These are phyloP conservation scores for Nakazawaea populi DNA, from an alignment of 805 yeast genomes.

Conservation along the genomic window DNA sequence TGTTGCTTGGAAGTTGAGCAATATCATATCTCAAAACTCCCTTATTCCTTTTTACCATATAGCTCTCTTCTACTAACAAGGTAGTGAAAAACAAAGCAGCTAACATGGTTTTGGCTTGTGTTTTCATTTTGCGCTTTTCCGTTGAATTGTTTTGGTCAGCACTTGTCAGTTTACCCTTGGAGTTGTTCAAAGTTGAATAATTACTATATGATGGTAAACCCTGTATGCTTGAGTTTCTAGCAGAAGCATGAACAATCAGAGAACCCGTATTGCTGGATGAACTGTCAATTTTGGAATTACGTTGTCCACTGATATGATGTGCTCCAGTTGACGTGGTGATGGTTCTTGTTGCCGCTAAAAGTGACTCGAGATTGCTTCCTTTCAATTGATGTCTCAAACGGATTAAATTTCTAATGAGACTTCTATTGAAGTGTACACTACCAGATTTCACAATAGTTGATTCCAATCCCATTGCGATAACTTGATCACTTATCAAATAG, in stretches of 20 bases:
- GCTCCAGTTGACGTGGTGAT: background rate
- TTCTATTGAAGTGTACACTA: slow-evolving; percentile 2
- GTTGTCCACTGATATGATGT: background rate
- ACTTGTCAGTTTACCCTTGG: background rate
- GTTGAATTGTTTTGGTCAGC: background rate
- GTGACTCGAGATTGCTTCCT: background rate
- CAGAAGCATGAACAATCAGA: background rate
- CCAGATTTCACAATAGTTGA: slow-evolving; percentile 1
- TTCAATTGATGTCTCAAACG: slow-evolving; percentile 5
- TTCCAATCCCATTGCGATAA: slow-evolving; percentile 3
- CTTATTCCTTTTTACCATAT: slow-evolving; percentile 71
- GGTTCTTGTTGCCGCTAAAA: background rate
- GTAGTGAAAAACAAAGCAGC: slow-evolving; percentile 9
- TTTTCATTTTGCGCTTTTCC: slow-evolving; percentile 2
- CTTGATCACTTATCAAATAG: no score
- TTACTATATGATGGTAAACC: background rate
- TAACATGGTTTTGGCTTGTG: slow-evolving; percentile 1
- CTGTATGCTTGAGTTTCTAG: no score
- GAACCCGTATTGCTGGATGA: background rate
- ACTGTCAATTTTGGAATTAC: background rate
- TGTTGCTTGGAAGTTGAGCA: slow-evolving; percentile 83
- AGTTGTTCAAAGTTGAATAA: slow-evolving; percentile 1
- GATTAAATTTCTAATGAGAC: slow-evolving; percentile 5
- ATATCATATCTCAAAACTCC: slow-evolving; percentile 88
- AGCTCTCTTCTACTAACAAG: slow-evolving; percentile 59